Base-by-base conservation (phyloP, 2,329 filamentous ascomycete genomes). In the Diaporthe caulivora region DNA sequence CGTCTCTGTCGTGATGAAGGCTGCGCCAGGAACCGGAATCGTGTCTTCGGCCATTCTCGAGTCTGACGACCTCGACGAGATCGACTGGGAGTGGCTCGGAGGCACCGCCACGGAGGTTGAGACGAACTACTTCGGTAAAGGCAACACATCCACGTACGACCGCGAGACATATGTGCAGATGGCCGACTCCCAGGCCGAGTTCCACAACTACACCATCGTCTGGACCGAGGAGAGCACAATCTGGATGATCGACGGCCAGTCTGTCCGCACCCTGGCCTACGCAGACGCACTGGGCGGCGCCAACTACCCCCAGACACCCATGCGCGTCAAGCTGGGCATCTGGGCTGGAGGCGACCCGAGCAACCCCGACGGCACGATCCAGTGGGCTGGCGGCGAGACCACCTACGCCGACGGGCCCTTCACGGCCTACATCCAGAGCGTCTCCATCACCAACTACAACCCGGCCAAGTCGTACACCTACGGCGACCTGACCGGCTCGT, bases 61-160 rank as follows among this genome's bases (percentile, higher is more conserved):
- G 81, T 95, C 93, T 0, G 92, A 95, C 78, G 87, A 90, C 77
- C 85, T 95, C 37, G 94, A 96, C 79, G 94, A 97, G 84, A 94
- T 97, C 75, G 94, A 96, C 80, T 94, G 92, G 90, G 94, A 97
- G 81, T 95, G 92, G 91, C 86, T 97, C 31, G 94, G 94, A 64
- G 91, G 90, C 60, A 87, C 92, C 76, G 83, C 88, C 70, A 82
- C 83, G n/a, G 86, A 94, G 77, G 93, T 94, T 4, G 94, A 97
- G 82, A 92, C 89, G 78, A 97, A 98, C 84, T 97, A 96, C 84
- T 94, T 93, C 80, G 90, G 91, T 81, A 92, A 93, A 84, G 92
- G 92, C 70, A 87, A 94, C 81, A 91, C 89, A 40, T 89, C 90
- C 9, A 87, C 87, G 47, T 93, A 89, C 79, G 89, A 93, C 80